phyloP scores from a whole-genome alignment of 164 flowering plant genomes.

The Berberis thunbergii region DNA sequence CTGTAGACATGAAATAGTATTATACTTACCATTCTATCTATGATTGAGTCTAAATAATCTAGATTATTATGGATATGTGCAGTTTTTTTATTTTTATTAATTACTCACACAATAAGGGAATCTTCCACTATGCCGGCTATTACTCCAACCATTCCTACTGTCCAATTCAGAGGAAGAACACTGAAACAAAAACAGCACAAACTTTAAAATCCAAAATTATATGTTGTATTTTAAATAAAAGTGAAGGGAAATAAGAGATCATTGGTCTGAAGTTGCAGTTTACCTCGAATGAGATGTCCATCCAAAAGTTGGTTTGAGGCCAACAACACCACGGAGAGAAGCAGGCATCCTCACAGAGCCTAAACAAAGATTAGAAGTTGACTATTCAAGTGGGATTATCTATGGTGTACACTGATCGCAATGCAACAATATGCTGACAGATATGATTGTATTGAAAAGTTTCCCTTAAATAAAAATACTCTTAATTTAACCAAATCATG shows the following conservation, averaged over 20 bases:
- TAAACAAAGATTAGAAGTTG: slow-evolving; percentile 15
- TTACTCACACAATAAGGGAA: slow-evolving; percentile 64
- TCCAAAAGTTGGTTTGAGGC: slow-evolving; percentile 82
- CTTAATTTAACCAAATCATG: too few relatives aligned
- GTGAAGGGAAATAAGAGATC: background rate
- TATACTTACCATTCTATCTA: background rate
- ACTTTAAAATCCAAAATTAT: background rate
- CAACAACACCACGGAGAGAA: slow-evolving; percentile 89
- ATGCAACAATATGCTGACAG: too few relatives aligned
- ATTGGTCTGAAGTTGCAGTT: slow-evolving; percentile 1
- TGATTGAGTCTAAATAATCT: background rate
- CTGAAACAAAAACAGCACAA: slow-evolving; percentile 25
- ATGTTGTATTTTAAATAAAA: background rate
- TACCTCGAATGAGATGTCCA: slow-evolving; percentile 82
- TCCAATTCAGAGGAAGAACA: slow-evolving; percentile 86
- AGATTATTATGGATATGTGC: background rate
- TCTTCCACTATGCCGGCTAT: slow-evolving; percentile 84
- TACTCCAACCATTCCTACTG: slow-evolving; percentile 91
- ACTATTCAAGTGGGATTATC: background rate
- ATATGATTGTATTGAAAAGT: too few relatives aligned
- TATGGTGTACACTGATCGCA: too few relatives aligned
- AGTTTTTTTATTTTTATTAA: background rate
- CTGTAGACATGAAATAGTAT: slow-evolving; percentile 28
- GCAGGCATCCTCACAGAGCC: slow-evolving; percentile 98
- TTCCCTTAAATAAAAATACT: too few relatives aligned